Evolutionary conservation across 352 stramenopile genomes (phyloP).

Genomic region (Pythium insidiosum): DNA sequence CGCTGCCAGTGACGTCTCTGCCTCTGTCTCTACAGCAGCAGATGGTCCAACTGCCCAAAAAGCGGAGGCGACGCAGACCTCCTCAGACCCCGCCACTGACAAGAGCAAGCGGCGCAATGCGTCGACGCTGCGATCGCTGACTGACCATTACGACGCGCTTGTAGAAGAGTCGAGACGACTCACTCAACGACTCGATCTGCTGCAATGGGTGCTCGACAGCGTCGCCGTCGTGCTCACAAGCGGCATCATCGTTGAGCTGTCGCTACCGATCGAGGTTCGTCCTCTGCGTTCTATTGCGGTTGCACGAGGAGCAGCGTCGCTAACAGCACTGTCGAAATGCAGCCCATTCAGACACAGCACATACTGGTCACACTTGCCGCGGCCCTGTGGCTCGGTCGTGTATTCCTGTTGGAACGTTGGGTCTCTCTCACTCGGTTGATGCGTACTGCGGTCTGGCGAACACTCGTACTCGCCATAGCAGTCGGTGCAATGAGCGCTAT

Average conservation of each 20-base stretch:
- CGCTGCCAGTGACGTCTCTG: too few species aligned
- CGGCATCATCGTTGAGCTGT: too few species aligned
- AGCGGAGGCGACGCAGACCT: too few species aligned
- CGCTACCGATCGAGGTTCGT: too few species aligned
- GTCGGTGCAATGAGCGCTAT: too few species aligned
- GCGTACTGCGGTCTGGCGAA: not conserved
- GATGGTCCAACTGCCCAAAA: too few species aligned
- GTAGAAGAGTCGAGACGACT: slow-evolving; percentile 10
- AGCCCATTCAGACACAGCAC: slow-evolving; percentile 25
- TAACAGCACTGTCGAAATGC: too few species aligned
- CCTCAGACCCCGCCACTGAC: too few species aligned
- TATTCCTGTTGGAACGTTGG: slow-evolving; percentile 10
- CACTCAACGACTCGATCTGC: slow-evolving; percentile 16
- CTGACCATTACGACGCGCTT: slow-evolving; percentile 8
- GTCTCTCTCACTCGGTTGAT: too few species aligned
- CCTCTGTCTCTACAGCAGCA: too few species aligned
- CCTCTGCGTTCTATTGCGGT: too few species aligned
- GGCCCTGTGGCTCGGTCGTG: slow-evolving; percentile 33
- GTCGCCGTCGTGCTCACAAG: slow-evolving; percentile 19
- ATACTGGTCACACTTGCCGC: slow-evolving; percentile 17
- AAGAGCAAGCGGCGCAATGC: slow-evolving; percentile 4
- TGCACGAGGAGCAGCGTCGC: too few species aligned
- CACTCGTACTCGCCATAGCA: not conserved
- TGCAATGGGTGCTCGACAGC: slow-evolving; percentile 27
- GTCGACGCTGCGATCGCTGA: not conserved